Evolutionary conservation across 306 rosid species (phyloP).

Genomic region (Ziziphus jujuba): DNA sequence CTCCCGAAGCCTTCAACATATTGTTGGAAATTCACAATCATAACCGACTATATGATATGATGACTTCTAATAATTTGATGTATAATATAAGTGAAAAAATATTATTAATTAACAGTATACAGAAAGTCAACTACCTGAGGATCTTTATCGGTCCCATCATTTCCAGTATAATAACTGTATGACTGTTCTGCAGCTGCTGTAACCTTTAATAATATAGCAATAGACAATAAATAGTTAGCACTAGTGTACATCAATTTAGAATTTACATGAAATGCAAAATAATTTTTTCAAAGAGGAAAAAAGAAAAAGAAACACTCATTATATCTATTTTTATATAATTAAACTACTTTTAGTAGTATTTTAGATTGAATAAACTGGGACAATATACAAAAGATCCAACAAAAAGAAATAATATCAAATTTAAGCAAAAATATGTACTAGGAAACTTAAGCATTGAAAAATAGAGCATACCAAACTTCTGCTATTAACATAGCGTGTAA

Average conservation of each 20-base stretch:
- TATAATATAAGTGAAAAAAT: background rate
- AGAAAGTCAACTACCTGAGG: conserved; percentile 33
- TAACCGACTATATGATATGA: background rate
- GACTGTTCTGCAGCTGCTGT: conserved; percentile 32
- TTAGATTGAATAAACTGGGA: background rate
- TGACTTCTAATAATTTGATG: background rate
- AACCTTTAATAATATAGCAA: conserved; percentile 28
- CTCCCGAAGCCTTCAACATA: conserved; percentile 46
- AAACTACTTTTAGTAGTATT: background rate
- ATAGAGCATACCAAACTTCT: conserved; percentile 50
- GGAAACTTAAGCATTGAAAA: conserved; percentile 16
- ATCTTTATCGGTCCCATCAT: conserved; percentile 36
- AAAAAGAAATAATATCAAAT: background rate
- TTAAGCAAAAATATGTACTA: conserved; percentile 4
- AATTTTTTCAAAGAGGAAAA: background rate
- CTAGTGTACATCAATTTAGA: conserved; percentile 2
- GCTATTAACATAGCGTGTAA: conserved; percentile 50
- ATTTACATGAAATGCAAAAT: background rate
- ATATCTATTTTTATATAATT: background rate
- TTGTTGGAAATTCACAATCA: conserved; percentile 7
- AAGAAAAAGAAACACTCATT: background rate
- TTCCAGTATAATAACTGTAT: conserved; percentile 43
- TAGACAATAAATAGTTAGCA: background rate
- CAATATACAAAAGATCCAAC: too few species aligned
- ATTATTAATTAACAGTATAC: background rate